A percentile compares a stretch with the other conserved stretches of the same genome.
Evolutionary conservation across 139 green algal genomes (phyloP).

Genomic region (Tetratostichococcus sp.): DNA sequence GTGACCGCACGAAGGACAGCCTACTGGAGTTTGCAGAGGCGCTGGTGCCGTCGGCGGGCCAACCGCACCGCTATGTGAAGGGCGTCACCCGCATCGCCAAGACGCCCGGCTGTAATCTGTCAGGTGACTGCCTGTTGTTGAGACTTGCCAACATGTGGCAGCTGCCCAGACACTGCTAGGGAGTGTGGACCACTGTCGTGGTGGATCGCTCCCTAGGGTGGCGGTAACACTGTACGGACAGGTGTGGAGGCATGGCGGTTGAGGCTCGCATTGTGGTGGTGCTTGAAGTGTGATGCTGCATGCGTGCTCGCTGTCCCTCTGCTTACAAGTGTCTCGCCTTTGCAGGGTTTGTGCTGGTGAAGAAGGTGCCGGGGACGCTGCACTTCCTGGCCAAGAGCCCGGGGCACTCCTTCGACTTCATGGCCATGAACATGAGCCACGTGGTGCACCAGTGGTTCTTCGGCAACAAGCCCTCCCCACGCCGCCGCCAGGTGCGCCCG

Average conservation of each 20-base stretch:
- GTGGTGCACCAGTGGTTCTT: slow-evolving; percentile 54
- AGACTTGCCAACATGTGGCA: background rate
- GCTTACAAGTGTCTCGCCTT: slow-evolving; percentile 4
- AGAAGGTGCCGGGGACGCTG: slow-evolving; percentile 93
- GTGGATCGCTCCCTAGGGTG: too few species aligned
- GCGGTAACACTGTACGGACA: too few species aligned
- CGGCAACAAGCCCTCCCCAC: slow-evolving; percentile 64
- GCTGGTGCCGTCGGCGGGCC: slow-evolving; percentile 66
- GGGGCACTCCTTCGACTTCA: slow-evolving; percentile 82
- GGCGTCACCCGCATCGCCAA: slow-evolving; percentile 28
- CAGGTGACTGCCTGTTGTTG: slow-evolving; percentile 22
- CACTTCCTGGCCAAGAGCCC: slow-evolving; percentile 76
- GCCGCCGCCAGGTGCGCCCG: slow-evolving; percentile 7
- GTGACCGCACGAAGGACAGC: slow-evolving; percentile 84
- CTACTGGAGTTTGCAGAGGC: slow-evolving; percentile 79
- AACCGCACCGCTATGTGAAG: slow-evolving; percentile 50
- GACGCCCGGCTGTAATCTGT: slow-evolving; percentile 69
- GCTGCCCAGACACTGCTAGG: too few species aligned
- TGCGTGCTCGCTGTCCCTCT: too few species aligned
- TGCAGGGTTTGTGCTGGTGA: slow-evolving; percentile 92
- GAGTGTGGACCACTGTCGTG: too few species aligned
- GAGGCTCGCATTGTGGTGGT: too few species aligned
- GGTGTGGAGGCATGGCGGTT: too few species aligned
- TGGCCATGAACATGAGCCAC: slow-evolving; percentile 83
- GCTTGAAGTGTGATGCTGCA: too few species aligned